These are phyloP conservation scores for Trametopsis cervina DNA, from an alignment of 768 basidiomycete genomes.

Conservation along the genomic window DNA sequence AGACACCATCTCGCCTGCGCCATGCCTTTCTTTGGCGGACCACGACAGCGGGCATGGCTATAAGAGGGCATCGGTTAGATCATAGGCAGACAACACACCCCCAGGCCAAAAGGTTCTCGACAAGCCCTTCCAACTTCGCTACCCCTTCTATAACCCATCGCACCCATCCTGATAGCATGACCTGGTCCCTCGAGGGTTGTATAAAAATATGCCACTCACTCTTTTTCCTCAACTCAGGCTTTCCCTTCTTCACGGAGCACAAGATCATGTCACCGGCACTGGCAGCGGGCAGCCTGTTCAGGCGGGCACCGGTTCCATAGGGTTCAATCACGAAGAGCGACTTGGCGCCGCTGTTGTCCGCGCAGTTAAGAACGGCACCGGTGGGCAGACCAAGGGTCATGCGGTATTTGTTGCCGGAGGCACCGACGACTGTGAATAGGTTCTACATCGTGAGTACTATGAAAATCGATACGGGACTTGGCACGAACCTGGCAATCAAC, in stretches of 20 bases:
- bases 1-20: constrained; percentile 96
- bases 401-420: constrained; percentile 94
- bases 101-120: no score
- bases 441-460: constrained; percentile 9
- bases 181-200: no score
- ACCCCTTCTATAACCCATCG: not conserved
- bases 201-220: constrained; percentile 47
- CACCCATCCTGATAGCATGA: not conserved
- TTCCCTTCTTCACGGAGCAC: constrained; percentile 98
- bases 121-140: not conserved
- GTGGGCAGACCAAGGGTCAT: constrained; percentile 92
- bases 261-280: constrained; percentile 95
- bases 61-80: constrained; percentile 12
- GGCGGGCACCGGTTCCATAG: constrained; percentile 89
- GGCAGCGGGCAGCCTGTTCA: constrained; percentile 96
- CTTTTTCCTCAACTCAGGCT: constrained; percentile 99
- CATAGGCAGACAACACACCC: constrained; percentile 11
- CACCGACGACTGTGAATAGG: constrained; percentile 38
- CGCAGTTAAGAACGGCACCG: constrained; percentile 94
- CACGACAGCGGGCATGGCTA: constrained; percentile 96
- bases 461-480: not conserved
- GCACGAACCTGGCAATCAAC: constrained; percentile 16
- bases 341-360: constrained; percentile 99
- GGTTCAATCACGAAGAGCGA: constrained; percentile 93
- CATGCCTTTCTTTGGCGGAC: constrained; percentile 98